Conservation (phyloP, 2,329 filamentous ascomycete species). For the Fusarium nelsonii region DNA sequence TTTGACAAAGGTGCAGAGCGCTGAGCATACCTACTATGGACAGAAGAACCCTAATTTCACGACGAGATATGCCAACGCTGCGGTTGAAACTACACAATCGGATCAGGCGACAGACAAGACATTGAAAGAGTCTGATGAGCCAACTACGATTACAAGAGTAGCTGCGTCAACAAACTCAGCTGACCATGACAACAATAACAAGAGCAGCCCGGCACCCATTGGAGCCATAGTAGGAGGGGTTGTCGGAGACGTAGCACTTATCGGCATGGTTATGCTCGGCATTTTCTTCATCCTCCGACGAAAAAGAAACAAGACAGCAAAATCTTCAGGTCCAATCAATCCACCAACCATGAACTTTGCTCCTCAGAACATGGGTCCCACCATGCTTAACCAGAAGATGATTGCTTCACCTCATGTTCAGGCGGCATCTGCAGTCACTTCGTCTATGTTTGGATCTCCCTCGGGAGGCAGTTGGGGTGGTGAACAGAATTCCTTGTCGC, state of each 20-base stretch:
- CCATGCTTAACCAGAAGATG: not conserved
- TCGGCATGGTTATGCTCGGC: not conserved
- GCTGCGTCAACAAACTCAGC: not conserved
- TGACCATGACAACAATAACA: not conserved
- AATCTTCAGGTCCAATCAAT: not conserved
- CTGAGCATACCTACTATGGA: not conserved
- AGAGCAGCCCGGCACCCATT: not conserved
- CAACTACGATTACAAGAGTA: not conserved
- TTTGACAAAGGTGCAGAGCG: not conserved
- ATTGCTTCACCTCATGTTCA: not conserved
- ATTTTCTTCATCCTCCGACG: not conserved
- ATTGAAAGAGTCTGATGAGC: fast-evolving
- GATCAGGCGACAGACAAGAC: fast-evolving
- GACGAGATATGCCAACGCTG: not conserved
- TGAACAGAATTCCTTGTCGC: not conserved
- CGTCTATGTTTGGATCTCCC: not conserved
- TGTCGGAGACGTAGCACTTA: not conserved
- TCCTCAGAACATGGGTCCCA: not conserved
- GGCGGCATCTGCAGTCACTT: not conserved
- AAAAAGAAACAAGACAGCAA: not conserved
- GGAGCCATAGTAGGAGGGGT: not conserved
- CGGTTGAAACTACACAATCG: not conserved
- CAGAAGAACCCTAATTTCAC: not conserved
- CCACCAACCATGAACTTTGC: not conserved
- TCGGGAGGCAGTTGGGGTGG: not conserved